phyloP scores from a whole-genome alignment of 164 flowering plant genomes.

The Berberis thunbergii region DNA sequence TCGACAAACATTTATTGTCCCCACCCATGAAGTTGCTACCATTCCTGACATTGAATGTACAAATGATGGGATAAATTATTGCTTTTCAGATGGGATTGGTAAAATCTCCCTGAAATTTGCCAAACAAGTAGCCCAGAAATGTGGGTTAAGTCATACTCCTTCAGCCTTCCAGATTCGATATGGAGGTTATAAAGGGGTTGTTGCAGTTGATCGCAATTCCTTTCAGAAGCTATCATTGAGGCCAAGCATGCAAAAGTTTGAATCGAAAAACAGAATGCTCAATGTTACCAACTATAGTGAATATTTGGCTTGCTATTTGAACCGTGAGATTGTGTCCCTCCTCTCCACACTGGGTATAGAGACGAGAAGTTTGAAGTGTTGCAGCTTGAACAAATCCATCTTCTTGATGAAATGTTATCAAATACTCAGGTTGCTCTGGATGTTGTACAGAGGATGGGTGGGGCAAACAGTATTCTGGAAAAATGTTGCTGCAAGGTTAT shows the following conservation, averaged over 20 bases:
- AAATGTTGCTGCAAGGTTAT: constrained; percentile 73
- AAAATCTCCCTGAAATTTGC: constrained; percentile 73
- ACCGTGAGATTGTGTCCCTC: constrained; percentile 74
- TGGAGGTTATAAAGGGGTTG: constrained; percentile 95
- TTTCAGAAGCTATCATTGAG: constrained; percentile 76
- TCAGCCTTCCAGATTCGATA: constrained; percentile 95
- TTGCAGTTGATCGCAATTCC: constrained; percentile 77
- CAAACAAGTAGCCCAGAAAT: constrained; percentile 52
- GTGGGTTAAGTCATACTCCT: constrained; percentile 53
- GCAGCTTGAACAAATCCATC: constrained; percentile 45
- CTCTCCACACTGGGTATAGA: constrained; percentile 80
- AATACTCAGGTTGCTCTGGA: constrained; percentile 49
- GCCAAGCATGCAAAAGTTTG: constrained; percentile 80
- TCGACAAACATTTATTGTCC: constrained; percentile 46
- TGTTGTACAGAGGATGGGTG: constrained; percentile 42
- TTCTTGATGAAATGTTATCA: constrained; percentile 53
- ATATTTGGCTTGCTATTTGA: constrained; percentile 78
- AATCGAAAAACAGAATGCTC: constrained; percentile 74
- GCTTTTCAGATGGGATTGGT: constrained; percentile 98
- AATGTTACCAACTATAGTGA: constrained; percentile 69
- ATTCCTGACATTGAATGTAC: constrained; percentile 76
- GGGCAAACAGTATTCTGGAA: constrained; percentile 26
- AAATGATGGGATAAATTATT: constrained; percentile 55
- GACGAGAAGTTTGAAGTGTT: constrained; percentile 45
- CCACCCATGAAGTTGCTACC: constrained; percentile 46